Evolutionary conservation across 2,329 filamentous ascomycete species (phyloP).

Genomic region (Aspergillus neotritici): DNA sequence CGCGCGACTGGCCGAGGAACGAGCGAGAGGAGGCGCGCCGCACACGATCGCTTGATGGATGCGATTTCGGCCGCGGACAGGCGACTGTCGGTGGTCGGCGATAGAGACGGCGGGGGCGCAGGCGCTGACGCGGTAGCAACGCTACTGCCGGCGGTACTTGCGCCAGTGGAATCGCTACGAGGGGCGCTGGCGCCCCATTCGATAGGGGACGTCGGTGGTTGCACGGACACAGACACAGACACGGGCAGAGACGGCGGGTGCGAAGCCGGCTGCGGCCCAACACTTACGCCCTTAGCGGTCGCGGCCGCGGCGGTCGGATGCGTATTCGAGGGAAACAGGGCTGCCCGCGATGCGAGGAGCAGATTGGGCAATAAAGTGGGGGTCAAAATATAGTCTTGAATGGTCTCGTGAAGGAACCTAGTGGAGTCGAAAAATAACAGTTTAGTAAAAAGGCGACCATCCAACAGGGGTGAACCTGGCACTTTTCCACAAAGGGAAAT

Average conservation of each 20-base stretch:
- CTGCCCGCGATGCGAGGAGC: constrained; percentile 58
- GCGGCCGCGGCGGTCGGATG: constrained; percentile 24
- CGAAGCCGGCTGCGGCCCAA: constrained; percentile 13
- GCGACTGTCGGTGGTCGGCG: constrained; percentile 9
- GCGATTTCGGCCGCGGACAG: constrained; percentile 29
- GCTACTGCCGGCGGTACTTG: constrained; percentile 19
- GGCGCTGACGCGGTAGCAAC: constrained; percentile 10
- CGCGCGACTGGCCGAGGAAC: constrained; percentile 41
- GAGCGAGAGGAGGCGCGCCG: constrained; percentile 37
- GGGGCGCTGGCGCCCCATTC: constrained; percentile 8
- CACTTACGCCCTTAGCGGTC: not conserved
- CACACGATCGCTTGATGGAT: constrained; percentile 42
- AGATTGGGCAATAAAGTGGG: constrained; percentile 60
- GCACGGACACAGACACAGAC: constrained; percentile 14
- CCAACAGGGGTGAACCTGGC: constrained; percentile 2
- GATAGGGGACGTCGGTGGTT: constrained; percentile 15
- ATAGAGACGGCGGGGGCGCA: constrained; percentile 8
- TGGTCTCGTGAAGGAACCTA: constrained; percentile 43
- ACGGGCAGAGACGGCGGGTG: constrained; percentile 10
- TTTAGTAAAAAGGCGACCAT: constrained; percentile 2
- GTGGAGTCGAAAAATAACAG: constrained; percentile 3
- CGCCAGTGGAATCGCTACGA: constrained; percentile 13
- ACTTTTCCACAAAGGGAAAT: constrained; percentile 2
- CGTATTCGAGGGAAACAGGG: constrained; percentile 76
- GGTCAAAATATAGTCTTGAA: constrained; percentile 59